A percentile compares a stretch with the other conserved stretches of the same genome.
phyloP scores from a whole-genome alignment of 2,329 filamentous ascomycete species.

The Diplodia sapinea region DNA sequence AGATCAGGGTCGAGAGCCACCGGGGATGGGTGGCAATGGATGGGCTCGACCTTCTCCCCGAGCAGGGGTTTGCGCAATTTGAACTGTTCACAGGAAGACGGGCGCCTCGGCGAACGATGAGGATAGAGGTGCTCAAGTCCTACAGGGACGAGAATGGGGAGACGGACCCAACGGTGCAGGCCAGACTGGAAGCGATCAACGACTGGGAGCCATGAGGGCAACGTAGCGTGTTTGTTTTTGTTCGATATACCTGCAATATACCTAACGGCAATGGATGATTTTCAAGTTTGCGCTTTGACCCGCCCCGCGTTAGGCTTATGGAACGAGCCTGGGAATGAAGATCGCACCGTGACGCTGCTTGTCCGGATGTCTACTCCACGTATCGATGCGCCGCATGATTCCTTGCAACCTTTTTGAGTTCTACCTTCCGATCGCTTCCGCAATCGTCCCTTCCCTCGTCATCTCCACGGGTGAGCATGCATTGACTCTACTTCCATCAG shows the following conservation, averaged over 20 bases:
- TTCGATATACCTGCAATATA: conserved; percentile 20
- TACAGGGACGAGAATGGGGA: conserved; percentile 26
- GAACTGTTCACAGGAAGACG: conserved; percentile 78
- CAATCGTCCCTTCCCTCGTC: too few relatives aligned
- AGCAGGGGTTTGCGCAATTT: conserved; percentile 82
- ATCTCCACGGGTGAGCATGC: too few relatives aligned
- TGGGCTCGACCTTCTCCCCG: conserved; percentile 75
- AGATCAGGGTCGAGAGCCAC: conserved; percentile 66
- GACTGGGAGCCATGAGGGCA: conserved; percentile 16
- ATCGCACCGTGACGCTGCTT: too few relatives aligned
- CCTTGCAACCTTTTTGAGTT: too few relatives aligned
- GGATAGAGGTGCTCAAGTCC: conserved; percentile 60
- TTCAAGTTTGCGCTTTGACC: neutral
- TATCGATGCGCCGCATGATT: too few relatives aligned
- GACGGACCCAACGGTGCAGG: conserved; percentile 17
- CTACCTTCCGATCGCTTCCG: too few relatives aligned
- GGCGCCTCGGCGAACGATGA: conserved; percentile 74
- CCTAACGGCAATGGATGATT: conserved; percentile 12
- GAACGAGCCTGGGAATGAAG: too few relatives aligned
- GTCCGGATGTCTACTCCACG: too few relatives aligned
- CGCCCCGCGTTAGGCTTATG: too few relatives aligned
- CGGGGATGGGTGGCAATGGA: conserved; percentile 77
- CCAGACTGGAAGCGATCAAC: conserved; percentile 16
- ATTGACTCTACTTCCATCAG: too few relatives aligned
- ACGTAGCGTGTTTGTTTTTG: neutral